Evolutionary conservation across 805 yeast genomes (phyloP).

Genomic region (Wickerhamiella nectarea): DNA sequence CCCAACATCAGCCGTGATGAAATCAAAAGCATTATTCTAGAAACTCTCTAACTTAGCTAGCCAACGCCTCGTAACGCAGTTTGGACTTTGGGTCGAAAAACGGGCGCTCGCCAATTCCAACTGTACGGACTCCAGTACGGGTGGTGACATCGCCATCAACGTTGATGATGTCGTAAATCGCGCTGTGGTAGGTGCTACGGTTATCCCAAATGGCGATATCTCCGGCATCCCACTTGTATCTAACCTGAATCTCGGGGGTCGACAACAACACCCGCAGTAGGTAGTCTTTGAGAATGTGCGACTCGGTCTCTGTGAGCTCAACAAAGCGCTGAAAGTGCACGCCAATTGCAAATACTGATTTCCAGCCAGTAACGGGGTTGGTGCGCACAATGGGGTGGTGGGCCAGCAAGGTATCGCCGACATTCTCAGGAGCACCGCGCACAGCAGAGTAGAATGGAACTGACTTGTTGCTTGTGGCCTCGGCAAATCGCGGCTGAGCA

Average conservation of each 20-base stretch:
- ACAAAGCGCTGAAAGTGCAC: conserved; percentile 20
- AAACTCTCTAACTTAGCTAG: too few species aligned
- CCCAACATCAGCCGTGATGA: neutral
- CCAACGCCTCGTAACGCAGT: conserved; percentile 14
- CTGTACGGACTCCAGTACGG: conserved; percentile 21
- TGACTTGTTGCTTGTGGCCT: neutral
- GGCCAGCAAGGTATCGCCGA: conserved; percentile 42
- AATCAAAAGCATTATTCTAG: neutral
- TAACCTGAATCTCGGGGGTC: conserved; percentile 36
- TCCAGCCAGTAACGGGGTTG: conserved; percentile 54
- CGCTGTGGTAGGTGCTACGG: conserved; percentile 40
- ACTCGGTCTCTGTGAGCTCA: conserved; percentile 35
- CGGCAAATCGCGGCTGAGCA: neutral
- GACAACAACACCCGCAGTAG: conserved; percentile 36
- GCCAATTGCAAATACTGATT: conserved; percentile 41
- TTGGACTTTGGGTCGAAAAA: conserved; percentile 22
- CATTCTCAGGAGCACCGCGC: conserved; percentile 22
- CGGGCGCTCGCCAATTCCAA: conserved; percentile 23
- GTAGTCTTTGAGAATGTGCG: conserved; percentile 35
- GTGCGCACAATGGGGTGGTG: conserved; percentile 49
- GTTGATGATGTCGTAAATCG: conserved; percentile 16
- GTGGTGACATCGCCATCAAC: neutral
- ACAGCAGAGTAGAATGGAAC: conserved; percentile 14
- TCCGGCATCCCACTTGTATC: conserved; percentile 40
- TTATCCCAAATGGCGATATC: conserved; percentile 50